Base-by-base conservation (phyloP, 2,329 filamentous ascomycete species). In the Colletotrichum sp. region DNA sequence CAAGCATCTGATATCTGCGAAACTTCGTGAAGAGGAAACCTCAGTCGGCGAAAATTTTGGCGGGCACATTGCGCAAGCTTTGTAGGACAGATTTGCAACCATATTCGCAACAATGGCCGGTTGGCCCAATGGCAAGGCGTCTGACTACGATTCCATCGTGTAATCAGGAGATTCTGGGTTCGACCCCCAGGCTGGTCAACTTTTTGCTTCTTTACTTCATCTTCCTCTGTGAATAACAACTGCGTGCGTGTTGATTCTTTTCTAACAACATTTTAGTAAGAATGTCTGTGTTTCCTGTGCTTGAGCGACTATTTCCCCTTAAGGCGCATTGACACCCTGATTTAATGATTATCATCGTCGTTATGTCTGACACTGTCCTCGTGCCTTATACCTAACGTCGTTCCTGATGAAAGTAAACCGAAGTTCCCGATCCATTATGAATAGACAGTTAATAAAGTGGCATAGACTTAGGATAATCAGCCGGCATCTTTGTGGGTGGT, bases 141-240 rank as follows among this genome's bases (percentile, higher is more conserved):
- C 66, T 70, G 67, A 70, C 67, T 70, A 70, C 67, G 67, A 66
- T 24, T 32, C 0, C 24, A 9, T 52, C 63, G 63, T 66, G 63
- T 12, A 36, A 30, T 75, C 70, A 75, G 59, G 70, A 72, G 69
- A 72, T 75, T 75, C 74, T 76, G 74, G 74, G 74, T 76, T 76
- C 74, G 74, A 76, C 74, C 74, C 74, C 74, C 74, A 76, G 74
- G 71, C 74, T 76, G 74, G 74, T 76, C 74, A 76, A 34, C 1
- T 28, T 7, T 73, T 75, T 68, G 48, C 24, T 10, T 2, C 28
- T 43, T 43, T 3, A 2, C 12, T 9, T 32, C 10, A 9, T 26
- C 39, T 63, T 52, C 6, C 15, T 36, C 16, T 3, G 4, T 34
- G 18, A 52, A 52, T 52, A n/a, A 21, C 10, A 13, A 52, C n/a